Conservation (phyloP, 2,329 filamentous ascomycete species). For the Calycina herbarum region DNA sequence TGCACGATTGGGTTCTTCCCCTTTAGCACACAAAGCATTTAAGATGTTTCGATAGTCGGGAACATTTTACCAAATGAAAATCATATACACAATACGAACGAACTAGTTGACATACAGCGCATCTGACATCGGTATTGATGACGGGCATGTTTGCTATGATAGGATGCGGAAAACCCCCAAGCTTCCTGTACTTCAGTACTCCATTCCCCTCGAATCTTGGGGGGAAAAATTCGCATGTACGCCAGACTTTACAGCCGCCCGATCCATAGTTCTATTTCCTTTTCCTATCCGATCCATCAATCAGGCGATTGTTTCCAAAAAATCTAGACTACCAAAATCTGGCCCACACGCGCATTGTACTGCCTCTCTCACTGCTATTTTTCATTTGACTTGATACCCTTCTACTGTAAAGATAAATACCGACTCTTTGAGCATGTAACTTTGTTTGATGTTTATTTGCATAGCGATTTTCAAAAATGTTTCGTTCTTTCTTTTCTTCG, state of each 20-base stretch:
- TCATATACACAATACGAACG: neutral
- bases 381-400: constrained; percentile 9
- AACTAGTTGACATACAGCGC: too few relatives aligned
- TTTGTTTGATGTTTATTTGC: neutral
- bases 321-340: neutral
- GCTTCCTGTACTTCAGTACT: too few relatives aligned
- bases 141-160: neutral
- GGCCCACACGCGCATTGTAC: neutral
- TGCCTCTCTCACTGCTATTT: neutral
- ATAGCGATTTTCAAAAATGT: too few relatives aligned
- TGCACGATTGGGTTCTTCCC: constrained; percentile 38
- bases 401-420: constrained; percentile 11
- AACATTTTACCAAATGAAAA: neutral
- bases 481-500: too few relatives aligned
- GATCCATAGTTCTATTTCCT: too few relatives aligned
- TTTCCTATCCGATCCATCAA: neutral
- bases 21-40: constrained; percentile 46
- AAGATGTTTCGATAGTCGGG: constrained; percentile 43
- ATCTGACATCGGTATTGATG: too few relatives aligned
- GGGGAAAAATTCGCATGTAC: neutral
- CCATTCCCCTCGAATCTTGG: too few relatives aligned
- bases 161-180: neutral
- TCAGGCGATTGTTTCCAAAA: neutral
- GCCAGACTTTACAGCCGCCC: neutral
- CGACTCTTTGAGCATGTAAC: neutral